Percentiles rank a stretch among this genome's conserved stretches.
These are phyloP conservation scores for Aspergillus cristatus DNA, from an alignment of 495 filamentous ascomycete species.

Conservation along the genomic window DNA sequence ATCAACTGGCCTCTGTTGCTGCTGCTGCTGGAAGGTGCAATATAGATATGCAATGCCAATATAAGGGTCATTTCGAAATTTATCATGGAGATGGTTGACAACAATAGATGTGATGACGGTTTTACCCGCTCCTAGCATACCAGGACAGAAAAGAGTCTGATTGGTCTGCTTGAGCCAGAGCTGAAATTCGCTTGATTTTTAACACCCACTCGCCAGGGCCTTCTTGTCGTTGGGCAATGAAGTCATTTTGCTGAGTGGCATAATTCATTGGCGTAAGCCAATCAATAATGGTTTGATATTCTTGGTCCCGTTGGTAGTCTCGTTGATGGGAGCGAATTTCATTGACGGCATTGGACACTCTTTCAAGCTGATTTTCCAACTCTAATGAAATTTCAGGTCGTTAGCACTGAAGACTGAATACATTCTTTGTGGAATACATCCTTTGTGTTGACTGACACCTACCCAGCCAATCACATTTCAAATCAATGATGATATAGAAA, in stretches of 20 bases:
- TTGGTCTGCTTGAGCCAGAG: constrained; percentile 14
- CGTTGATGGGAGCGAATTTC: no score
- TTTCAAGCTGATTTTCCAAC: no score
- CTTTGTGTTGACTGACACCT: no score
- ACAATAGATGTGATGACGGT: constrained; percentile 18
- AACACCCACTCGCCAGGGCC: constrained; percentile 32
- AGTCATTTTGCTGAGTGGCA: constrained; percentile 2
- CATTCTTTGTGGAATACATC: no score
- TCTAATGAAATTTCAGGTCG: no score
- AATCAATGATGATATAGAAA: no score
- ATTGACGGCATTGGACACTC: no score
- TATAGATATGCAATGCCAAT: constrained; percentile 25
- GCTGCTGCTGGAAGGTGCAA: constrained; percentile 18
- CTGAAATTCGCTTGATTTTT: constrained; percentile 15
- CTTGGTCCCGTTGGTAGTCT: no score
- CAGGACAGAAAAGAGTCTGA: constrained; percentile 28
- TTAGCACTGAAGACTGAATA: no score
- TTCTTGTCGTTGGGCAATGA: constrained; percentile 1
- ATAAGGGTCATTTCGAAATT: constrained; percentile 1
- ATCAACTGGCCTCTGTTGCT: constrained; percentile 13
- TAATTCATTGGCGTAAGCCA: constrained; percentile 7
- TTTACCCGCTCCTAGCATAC: constrained; percentile 22
- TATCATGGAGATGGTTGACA: constrained; percentile 7
- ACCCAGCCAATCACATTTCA: no score
- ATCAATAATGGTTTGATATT: constrained; percentile 4